A percentile compares a stretch with the other conserved stretches of the same genome.
These are phyloP conservation scores for Podospora appendiculata DNA, from an alignment of 495 filamentous ascomycete genomes.

Conservation along the genomic window DNA sequence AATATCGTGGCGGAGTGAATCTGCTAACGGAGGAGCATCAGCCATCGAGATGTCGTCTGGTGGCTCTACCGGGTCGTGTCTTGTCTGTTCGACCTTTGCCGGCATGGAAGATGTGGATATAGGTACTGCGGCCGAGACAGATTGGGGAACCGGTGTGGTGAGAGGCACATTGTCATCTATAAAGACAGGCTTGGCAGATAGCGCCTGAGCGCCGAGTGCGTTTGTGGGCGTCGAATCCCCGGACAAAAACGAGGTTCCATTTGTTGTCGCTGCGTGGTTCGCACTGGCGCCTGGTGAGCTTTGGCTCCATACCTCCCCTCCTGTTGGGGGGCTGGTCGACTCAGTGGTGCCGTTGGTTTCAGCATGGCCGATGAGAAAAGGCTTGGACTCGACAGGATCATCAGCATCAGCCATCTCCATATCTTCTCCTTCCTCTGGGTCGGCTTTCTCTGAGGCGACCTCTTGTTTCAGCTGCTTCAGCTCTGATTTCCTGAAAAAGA, in stretches of 20 bases:
- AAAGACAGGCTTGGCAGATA: not conserved
- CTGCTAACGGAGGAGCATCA: conserved; percentile 23
- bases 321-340: not conserved
- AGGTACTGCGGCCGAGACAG: no score
- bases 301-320: not conserved
- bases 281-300: not conserved
- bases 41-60: conserved; percentile 41
- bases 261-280: not conserved
- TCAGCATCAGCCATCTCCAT: conserved; percentile 29
- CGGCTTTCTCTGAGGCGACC: conserved; percentile 2
- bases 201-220: not conserved
- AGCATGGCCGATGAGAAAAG: not conserved
- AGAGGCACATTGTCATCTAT: not conserved
- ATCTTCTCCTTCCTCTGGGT: conserved; percentile 2
- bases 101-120: no score
- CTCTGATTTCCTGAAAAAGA: conserved; percentile 48
- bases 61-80: conserved; percentile 19
- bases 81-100: no score
- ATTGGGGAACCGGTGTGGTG: not conserved
- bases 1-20: not conserved
- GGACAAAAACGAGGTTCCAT: not conserved
- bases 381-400: conserved; percentile 18
- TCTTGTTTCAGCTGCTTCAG: conserved; percentile 34
- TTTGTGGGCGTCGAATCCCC: not conserved
- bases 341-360: not conserved